Evolutionary conservation across 345 rosid species (phyloP), one percentile per base, ranked within the genome.

Genomic region (Conringia planisiliqua): DNA sequence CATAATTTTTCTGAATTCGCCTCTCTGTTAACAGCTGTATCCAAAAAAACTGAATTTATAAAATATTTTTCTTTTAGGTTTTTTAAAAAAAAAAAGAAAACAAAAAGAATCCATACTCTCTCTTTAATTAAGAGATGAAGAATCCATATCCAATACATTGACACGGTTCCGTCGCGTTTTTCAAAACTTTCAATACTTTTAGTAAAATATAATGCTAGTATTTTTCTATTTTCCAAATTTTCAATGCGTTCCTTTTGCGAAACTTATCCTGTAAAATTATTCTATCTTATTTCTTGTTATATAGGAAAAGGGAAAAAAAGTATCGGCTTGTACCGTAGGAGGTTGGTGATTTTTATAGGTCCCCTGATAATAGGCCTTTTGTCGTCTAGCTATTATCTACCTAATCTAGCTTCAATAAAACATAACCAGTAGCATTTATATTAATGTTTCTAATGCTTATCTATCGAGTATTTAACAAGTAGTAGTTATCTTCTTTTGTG

Each of bases 1-100:
- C 59, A 16, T 42, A 68, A 33, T n/a, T 55, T 42, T 57, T n/a
- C n/a, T 30, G 71, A 47, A 70, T 63, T 70, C 29, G 76, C 76
- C 67, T 70, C 46, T 47, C 80, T 77, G 76, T 70, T 77, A 55
- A 77, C 80, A 77, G 80, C 76, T 77, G 76, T 70, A 56, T 77
- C 61, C 76, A 35, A 51, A 29, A 51, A 29, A 30, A 7, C 7
- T 18, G 3, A 17, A 47, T 26, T 22, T 55, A 10, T 65, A 50
- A 68, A 32, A 44, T 39, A 24, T 56, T 55, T 33, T 29, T 11
- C 12, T 32, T 30, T 18, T 9, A 20, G 14, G 24, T 22, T 1
- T 22, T 22, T 18, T n/a, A n/a, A n/a, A n/a, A 11, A 2, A 6
- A 11, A 69, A 42, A 12, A 44, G 0, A 29, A 18, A 27, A 26